Evolutionary conservation across 495 filamentous ascomycete species (phyloP), one percentile per base, ranked within the genome.

Genomic region (Xylaria scruposa): DNA sequence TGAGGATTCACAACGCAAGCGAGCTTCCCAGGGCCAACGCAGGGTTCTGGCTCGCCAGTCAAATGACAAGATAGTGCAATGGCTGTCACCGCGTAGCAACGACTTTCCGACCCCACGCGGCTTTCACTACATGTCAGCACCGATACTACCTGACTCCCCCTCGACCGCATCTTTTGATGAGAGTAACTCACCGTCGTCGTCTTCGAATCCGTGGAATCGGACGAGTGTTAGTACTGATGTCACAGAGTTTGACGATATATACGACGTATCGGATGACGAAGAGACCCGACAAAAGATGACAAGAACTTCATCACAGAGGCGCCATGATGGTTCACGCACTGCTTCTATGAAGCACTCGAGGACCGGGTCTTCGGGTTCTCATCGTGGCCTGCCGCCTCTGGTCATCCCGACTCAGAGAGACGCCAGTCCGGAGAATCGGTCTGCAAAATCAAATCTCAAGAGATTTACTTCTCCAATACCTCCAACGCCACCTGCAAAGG

Each of bases 161-260:
- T 85, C 85, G 78, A 72, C 81, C 65, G 63, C 75, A 72, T 81
- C 84, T 36, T 82, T 85, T 74, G 83, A 85, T 64, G 79, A 83
- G 62, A 87, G 81, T 75, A 74, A 72, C 61, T 88, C 87, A 7
- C 81, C 85, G 21, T 86, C 88, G 4, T 82, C 83, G 61, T 86
- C 85, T 4, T 83, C 85, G 19, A 83, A 85, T 69, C 84, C 84
- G 38, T 89, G 85, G 84, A 88, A 84, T 70, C 82, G 83, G 63
- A 77, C 85, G 47, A 89, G 86, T 72, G 84, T 84, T 56, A 83
- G 84, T 68, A 88, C 86, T 58, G 84, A 88, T 61, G 85, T 81
- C 53, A 89, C 86, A 73, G 90, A 92, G 42, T 95, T 94, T 77
- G 93, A 96, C 77, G 93, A 96, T 70, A 81, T 97, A 26, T 97